Conservation (phyloP, 768 basidiomycete species). For the Amylocystis lapponica region DNA sequence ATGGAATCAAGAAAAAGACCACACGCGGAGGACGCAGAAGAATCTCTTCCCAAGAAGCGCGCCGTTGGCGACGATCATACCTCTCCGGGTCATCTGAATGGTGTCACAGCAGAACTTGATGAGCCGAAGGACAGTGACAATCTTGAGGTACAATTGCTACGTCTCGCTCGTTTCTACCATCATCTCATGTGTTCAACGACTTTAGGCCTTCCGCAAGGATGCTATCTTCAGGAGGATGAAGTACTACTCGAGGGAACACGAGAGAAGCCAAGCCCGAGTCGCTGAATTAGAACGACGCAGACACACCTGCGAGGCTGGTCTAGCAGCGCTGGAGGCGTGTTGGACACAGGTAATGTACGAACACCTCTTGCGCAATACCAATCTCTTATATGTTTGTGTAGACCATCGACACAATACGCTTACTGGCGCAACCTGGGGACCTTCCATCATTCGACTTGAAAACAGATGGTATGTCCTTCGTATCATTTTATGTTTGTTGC, state of each 20-base stretch:
- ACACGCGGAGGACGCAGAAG: conserved; percentile 20
- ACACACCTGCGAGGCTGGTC: conserved; percentile 22
- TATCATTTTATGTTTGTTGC: neutral
- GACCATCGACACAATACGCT: conserved; percentile 23
- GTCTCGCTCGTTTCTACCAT: no score
- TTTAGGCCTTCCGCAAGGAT: conserved; percentile 25
- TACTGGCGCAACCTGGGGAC: conserved; percentile 22
- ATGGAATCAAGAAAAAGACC: conserved; percentile 17
- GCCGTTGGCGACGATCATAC: conserved; percentile 18
- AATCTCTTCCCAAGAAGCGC: conserved; percentile 22
- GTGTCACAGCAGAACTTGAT: conserved; percentile 17
- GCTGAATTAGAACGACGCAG: conserved; percentile 23
- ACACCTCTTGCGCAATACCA: neutral
- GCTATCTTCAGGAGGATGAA: conserved; percentile 28
- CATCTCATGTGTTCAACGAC: no score
- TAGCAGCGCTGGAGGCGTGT: conserved; percentile 25
- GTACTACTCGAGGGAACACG: conserved; percentile 26
- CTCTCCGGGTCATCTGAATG: conserved; percentile 21
- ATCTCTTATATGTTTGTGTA: conserved; percentile 4
- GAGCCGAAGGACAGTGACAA: conserved; percentile 25
- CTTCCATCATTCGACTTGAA: conserved; percentile 17
- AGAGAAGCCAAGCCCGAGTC: conserved; percentile 20
- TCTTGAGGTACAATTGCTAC: conserved; percentile 22
- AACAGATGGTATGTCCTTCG: conserved; percentile 16
- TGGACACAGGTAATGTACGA: conserved; percentile 21